Base-by-base conservation (phyloP, 2,329 filamentous ascomycete species). In the Erysiphe pulchra region DNA sequence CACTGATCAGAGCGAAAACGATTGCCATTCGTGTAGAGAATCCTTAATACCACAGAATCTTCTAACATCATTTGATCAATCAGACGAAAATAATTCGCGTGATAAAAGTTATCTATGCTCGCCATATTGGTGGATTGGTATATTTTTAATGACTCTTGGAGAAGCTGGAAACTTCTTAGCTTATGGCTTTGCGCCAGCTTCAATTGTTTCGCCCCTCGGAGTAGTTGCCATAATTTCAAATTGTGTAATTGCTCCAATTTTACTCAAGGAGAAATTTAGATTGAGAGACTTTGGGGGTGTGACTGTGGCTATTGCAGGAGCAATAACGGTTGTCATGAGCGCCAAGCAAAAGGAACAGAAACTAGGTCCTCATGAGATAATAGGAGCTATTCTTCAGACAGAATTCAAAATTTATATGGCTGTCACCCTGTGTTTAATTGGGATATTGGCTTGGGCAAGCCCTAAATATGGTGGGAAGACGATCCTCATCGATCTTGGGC, bases 151-250 rank as follows among this genome's bases (percentile, higher is more conserved):
- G 73, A 84, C 78, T 0, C 65, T 93, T 20, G 90, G 90, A 47
- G 90, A 98, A 64, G 79, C 81, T 57, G 90, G 90, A 45, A 98
- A 98, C 60, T 98, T 98, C 57, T 65, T 98, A 50, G 90, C 90
- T 0, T 98, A 98, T 57, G 90, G 90, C 20, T 98, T 98, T 59
- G 90, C 90, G 30, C 90, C 90, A 3, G 90, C 90, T 8, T 95
- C 90, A 13, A 94, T 98, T 55, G 90, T 98, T 38, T 94, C 86
- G 32, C 90, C 90, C 0, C 68, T 98, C 6, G 90, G 90, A 10
- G 90, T 98, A n/a, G 90, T 98, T 12, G 90, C 90, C 2, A 67
- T 98, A 50, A 77, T 98, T 41, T 93, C 86, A 40, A 98, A 98
- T 62, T 98, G 90, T 61, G 73, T 98, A 49, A 93, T 98, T 58